Conservation (phyloP, 169 alveolate species). For the Miamiensis avidus region DNA sequence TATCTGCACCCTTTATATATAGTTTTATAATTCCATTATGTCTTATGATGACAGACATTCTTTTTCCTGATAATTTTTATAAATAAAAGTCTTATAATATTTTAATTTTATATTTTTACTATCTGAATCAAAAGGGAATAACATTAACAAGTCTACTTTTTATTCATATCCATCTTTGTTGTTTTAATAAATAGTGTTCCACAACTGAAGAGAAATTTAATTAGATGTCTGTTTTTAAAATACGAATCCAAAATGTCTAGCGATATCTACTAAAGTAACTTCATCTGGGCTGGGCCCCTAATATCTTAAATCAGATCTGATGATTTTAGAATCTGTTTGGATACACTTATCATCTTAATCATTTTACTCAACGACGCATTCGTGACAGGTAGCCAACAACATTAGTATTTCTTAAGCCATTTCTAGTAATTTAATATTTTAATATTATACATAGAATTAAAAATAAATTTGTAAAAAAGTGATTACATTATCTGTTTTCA, state of each 20-base stretch:
- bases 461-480: too few relatives aligned
- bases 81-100: background rate
- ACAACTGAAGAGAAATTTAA: background rate
- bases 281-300: slow-evolving; percentile 90
- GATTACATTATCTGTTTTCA: background rate
- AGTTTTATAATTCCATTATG: slow-evolving; percentile 63
- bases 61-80: background rate
- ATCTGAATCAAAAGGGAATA: background rate
- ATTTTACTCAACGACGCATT: background rate
- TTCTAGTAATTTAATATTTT: background rate
- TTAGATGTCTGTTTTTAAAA: background rate
- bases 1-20: slow-evolving; percentile 87
- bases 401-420: background rate
- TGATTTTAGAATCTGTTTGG: background rate
- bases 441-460: background rate
- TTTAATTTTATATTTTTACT: background rate
- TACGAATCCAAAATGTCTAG: slow-evolving; percentile 68
- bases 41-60: background rate
- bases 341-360: background rate
- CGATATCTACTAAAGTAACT: slow-evolving; percentile 85
- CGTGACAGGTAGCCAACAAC: background rate
- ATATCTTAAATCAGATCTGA: background rate
- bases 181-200: background rate
- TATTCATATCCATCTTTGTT: background rate
- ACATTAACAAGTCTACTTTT: background rate